These are phyloP conservation scores for Cinnamomum micranthum DNA, from an alignment of 164 flowering plant genomes.

Conservation along the genomic window DNA sequence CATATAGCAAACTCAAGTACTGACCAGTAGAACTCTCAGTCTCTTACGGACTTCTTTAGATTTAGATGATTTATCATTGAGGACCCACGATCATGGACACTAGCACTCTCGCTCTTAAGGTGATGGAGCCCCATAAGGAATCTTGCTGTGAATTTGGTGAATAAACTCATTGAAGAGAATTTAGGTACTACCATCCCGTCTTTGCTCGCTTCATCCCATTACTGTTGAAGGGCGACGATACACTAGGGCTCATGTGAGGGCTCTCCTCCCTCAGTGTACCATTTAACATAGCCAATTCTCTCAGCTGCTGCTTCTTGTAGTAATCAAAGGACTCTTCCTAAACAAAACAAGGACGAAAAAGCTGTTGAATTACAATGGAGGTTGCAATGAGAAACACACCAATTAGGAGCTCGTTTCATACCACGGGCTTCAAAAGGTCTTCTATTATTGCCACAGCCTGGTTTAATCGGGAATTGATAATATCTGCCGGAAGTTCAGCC, in stretches of 20 bases:
- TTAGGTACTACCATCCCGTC: constrained; percentile 56
- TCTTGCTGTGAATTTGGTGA: background rate
- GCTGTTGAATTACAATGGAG: background rate
- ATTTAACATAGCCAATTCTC: constrained; percentile 91
- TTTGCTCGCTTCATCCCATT: constrained; percentile 97
- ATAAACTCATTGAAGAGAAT: no score
- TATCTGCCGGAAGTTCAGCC: constrained; percentile 81
- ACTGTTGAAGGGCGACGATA: constrained; percentile 88
- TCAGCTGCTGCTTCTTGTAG: constrained; percentile 87
- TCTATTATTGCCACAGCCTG: constrained; percentile 90
- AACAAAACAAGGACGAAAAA: background rate
- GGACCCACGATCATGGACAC: constrained; percentile 7
- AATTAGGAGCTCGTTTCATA: constrained; percentile 20
- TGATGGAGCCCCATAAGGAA: constrained; percentile 1
- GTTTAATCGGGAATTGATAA: constrained; percentile 74
- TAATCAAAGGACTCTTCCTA: constrained; percentile 90
- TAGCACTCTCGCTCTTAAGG: background rate
- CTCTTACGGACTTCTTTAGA: background rate
- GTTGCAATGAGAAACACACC: background rate
- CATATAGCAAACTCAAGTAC: constrained; percentile 12
- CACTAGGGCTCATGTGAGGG: constrained; percentile 63
- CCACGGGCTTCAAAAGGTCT: constrained; percentile 98
- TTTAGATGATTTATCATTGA: constrained; percentile 1
- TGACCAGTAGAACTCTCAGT: constrained; percentile 11
- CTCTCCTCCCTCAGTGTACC: constrained; percentile 91